Evolutionary conservation across 176 grass and related monocot genomes (phyloP).

Genomic region (Cenchrus americanus): DNA sequence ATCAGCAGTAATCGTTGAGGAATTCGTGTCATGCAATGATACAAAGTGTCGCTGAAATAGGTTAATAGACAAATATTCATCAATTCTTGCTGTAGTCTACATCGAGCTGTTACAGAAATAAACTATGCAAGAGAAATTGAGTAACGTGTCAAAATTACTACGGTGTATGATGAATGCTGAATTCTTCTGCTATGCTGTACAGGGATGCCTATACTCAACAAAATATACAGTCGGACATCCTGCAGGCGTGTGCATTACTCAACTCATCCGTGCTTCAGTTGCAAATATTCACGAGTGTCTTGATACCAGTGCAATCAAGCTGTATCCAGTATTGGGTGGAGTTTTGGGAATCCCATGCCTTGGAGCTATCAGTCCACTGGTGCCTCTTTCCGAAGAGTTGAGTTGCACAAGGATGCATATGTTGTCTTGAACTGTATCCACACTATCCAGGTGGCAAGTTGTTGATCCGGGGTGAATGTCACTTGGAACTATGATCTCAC

Average conservation of each 20-base stretch:
- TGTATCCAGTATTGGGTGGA: background rate
- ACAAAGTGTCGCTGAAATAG: background rate
- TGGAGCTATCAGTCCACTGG: constrained; percentile 16
- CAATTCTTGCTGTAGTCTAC: constrained; percentile 10
- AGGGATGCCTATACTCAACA: constrained; percentile 40
- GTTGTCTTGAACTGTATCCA: constrained; percentile 5
- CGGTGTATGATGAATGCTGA: constrained; percentile 22
- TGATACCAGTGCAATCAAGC: background rate
- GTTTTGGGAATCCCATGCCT: background rate
- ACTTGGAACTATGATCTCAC: constrained; percentile 12
- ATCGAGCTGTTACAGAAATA: constrained; percentile 30
- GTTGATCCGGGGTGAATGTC: background rate
- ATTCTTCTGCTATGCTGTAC: constrained; percentile 44
- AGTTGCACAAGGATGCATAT: constrained; percentile 20
- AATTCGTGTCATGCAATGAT: background rate
- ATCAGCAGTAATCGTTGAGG: background rate
- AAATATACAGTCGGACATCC: constrained; percentile 32
- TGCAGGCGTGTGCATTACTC: background rate
- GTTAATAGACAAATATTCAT: background rate
- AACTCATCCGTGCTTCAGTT: constrained; percentile 27
- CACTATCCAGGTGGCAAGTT: constrained; percentile 19
- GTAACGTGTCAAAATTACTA: constrained; percentile 37
- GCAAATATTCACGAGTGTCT: background rate
- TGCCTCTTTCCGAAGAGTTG: constrained; percentile 12
- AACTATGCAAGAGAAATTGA: constrained; percentile 12